A percentile compares a stretch with the other conserved stretches of the same genome.
These are phyloP conservation scores for Cicer chorassanicum DNA, from an alignment of 306 rosid genomes.

Conservation along the genomic window DNA sequence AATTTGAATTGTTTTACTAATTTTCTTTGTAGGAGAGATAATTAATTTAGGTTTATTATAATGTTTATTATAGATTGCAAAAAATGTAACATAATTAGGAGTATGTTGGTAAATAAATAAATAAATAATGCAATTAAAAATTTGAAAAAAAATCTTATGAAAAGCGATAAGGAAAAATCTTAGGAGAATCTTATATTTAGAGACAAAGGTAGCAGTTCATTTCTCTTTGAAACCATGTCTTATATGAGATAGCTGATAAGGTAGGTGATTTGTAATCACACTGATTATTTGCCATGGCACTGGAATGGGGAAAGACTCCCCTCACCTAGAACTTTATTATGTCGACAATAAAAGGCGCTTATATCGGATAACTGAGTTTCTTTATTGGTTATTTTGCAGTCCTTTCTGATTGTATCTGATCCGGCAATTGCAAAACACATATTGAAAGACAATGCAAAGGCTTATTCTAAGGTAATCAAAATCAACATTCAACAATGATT, in stretches of 20 bases:
- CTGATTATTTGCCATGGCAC: background rate
- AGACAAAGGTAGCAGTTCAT: background rate
- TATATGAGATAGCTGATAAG: background rate
- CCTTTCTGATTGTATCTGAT: slow-evolving; percentile 92
- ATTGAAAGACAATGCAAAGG: slow-evolving; percentile 87
- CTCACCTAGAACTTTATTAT: background rate
- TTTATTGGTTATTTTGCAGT: slow-evolving; percentile 60
- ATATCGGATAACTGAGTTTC: slow-evolving; percentile 37
- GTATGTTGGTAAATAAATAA: too few relatives aligned
- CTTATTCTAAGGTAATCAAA: slow-evolving; percentile 81
- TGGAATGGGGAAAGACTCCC: slow-evolving; percentile 25
- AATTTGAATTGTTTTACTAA: too few relatives aligned
- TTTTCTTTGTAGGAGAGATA: too few relatives aligned
- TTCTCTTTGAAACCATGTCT: slow-evolving; percentile 13
- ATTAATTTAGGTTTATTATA: too few relatives aligned
- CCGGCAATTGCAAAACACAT: slow-evolving; percentile 91
- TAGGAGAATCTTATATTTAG: too few relatives aligned
- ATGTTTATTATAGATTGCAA: too few relatives aligned
- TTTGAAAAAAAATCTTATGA: too few relatives aligned
- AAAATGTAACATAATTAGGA: too few relatives aligned
- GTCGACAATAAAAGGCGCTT: background rate
- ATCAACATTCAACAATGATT: slow-evolving; percentile 18
- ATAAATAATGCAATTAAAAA: too few relatives aligned
- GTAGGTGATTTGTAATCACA: slow-evolving; percentile 2
- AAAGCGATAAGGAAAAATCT: too few relatives aligned